Percentiles rank a stretch among this genome's conserved stretches.
Evolutionary conservation across 805 yeast species (phyloP).

Genomic region (Starmerella kuoi): DNA sequence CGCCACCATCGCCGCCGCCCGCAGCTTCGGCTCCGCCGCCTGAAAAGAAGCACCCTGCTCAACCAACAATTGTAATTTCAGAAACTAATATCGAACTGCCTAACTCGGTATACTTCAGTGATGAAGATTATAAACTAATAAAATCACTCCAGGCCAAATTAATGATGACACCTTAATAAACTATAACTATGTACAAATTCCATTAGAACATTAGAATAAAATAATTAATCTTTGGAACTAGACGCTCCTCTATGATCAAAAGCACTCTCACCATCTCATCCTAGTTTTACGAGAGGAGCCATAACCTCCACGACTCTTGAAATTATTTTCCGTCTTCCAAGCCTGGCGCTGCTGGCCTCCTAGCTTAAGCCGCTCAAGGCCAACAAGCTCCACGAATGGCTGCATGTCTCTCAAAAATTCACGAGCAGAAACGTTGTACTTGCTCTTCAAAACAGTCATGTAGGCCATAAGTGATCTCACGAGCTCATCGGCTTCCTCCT

Average conservation of each 20-base stretch:
- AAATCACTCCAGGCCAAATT: slow-evolving; percentile 1
- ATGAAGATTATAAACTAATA: slow-evolving; percentile 2
- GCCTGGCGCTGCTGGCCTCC: slow-evolving; percentile 13
- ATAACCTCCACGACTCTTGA: slow-evolving; percentile 2
- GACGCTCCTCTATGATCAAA: too few relatives aligned
- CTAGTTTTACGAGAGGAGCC: slow-evolving; percentile 23
- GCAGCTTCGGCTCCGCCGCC: background rate
- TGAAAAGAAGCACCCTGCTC: too few relatives aligned
- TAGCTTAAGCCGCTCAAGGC: slow-evolving; percentile 19
- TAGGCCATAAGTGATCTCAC: slow-evolving; percentile 23
- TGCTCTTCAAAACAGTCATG: slow-evolving; percentile 21
- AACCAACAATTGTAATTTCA: background rate
- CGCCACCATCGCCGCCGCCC: slow-evolving; percentile 8
- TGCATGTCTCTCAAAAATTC: slow-evolving; percentile 23
- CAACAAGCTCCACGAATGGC: slow-evolving; percentile 23
- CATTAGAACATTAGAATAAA: background rate
- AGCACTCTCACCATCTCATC: slow-evolving; percentile 24
- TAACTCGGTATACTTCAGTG: background rate
- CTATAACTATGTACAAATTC: background rate
- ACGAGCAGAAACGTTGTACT: slow-evolving; percentile 15
- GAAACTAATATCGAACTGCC: background rate
- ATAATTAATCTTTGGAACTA: too few relatives aligned
- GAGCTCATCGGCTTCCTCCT: slow-evolving; percentile 21
- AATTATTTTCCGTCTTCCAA: slow-evolving; percentile 13
- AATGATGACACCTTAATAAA: background rate